A percentile compares a stretch with the other conserved stretches of the same genome.
Conservation (phyloP, 2,329 filamentous ascomycete genomes). For the Aspergillus bombycis region DNA sequence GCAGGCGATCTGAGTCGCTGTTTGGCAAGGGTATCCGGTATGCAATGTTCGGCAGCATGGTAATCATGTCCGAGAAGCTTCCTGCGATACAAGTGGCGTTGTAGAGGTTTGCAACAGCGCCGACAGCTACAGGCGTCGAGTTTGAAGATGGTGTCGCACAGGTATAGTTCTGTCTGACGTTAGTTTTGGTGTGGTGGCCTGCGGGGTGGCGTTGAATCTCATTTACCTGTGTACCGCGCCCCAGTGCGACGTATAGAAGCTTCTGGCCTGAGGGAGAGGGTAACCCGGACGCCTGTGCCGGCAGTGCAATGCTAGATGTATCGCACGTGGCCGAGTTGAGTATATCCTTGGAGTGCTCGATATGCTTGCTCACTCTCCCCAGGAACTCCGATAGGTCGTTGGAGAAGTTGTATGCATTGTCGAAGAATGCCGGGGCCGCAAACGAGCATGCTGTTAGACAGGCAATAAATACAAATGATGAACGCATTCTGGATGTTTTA, state of each 20-base stretch:
- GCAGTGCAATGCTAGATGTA: conserved; percentile 37
- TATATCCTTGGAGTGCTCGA: conserved; percentile 30
- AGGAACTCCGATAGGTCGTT: conserved; percentile 45
- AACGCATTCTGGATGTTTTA: conserved; percentile 23
- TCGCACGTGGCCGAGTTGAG: conserved; percentile 34
- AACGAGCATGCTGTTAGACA: conserved; percentile 36
- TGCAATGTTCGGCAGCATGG: conserved; percentile 66
- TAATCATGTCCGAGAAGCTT: conserved; percentile 67
- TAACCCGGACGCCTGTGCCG: conserved; percentile 60
- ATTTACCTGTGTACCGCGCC: conserved; percentile 70
- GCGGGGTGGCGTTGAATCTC: not conserved
- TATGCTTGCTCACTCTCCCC: conserved; percentile 43
- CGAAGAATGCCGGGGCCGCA: conserved; percentile 39
- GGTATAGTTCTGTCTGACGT: conserved; percentile 78
- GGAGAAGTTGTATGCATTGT: conserved; percentile 43
- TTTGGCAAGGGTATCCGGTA: conserved; percentile 65
- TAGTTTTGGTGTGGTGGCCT: conserved; percentile 5
- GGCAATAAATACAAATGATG: conserved; percentile 29
- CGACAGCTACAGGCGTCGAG: conserved; percentile 65
- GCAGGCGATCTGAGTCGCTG: conserved; percentile 36
- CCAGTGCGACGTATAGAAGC: conserved; percentile 79
- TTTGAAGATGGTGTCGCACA: conserved; percentile 67
- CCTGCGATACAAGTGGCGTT: conserved; percentile 81
- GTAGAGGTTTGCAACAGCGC: conserved; percentile 83
- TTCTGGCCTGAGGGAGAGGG: conserved; percentile 63